Evolutionary conservation across 108 stramenopile genomes (phyloP).

Genomic region (Fistulifera pelliculosa): DNA sequence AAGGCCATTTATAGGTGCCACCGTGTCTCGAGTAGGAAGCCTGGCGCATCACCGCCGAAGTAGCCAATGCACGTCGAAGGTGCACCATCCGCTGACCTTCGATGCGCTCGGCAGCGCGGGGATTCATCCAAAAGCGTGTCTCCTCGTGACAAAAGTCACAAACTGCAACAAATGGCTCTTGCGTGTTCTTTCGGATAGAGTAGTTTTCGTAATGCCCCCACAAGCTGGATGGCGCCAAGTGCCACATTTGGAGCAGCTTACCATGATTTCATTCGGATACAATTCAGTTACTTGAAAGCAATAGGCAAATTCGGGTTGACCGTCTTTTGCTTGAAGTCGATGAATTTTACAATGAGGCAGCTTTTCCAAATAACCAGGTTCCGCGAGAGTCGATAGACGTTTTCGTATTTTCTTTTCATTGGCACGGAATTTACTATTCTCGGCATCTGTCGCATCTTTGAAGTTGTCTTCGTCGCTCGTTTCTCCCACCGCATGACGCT

Average conservation of each 20-base stretch:
- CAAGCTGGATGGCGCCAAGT: conserved; percentile 82
- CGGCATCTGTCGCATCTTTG: conserved; percentile 19
- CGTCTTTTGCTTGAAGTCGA: conserved; percentile 34
- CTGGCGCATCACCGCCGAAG: conserved; percentile 68
- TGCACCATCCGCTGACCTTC: conserved; percentile 65
- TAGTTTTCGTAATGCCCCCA: conserved; percentile 76
- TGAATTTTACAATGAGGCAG: conserved; percentile 75
- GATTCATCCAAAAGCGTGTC: conserved; percentile 29
- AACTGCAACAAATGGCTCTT: conserved; percentile 42
- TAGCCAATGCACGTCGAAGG: conserved; percentile 56
- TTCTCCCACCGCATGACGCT: conserved; percentile 32
- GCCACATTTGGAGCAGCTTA: conserved; percentile 76
- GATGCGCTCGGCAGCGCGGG: conserved; percentile 33
- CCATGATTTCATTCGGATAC: conserved; percentile 64
- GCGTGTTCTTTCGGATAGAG: conserved; percentile 39
- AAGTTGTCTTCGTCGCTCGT: conserved; percentile 29
- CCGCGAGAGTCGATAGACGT: conserved; percentile 28
- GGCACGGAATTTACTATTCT: conserved; percentile 15
- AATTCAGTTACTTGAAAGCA: conserved; percentile 75
- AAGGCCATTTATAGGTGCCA: conserved; percentile 75
- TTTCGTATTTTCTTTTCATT: conserved; percentile 27
- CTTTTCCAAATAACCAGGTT: conserved; percentile 75
- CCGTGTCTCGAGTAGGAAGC: conserved; percentile 70
- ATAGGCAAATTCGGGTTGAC: conserved; percentile 34
- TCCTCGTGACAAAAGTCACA: conserved; percentile 75